Conservation (phyloP, 345 rosid genomes). For the Gynandropsis gynandra region DNA sequence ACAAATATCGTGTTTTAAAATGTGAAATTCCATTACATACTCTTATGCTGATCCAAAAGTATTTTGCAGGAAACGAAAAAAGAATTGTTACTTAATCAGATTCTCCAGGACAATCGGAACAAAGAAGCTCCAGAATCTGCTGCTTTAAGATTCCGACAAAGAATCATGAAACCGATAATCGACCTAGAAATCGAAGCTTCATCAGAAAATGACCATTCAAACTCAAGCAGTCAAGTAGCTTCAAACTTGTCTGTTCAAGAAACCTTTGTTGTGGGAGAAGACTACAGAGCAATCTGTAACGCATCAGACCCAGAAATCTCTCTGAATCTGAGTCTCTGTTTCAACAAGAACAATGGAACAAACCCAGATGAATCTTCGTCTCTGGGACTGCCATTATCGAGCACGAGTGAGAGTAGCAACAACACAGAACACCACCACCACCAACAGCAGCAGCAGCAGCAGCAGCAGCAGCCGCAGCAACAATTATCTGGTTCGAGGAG, state of each 20-base stretch:
- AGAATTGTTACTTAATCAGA: slow-evolving; percentile 17
- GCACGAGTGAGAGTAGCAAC: slow-evolving; percentile 59
- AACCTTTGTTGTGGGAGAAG: slow-evolving; percentile 22
- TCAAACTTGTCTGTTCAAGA: slow-evolving; percentile 43
- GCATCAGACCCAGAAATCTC: slow-evolving; percentile 29
- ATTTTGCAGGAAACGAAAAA: no score
- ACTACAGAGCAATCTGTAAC: slow-evolving; percentile 30
- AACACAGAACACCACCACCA: slow-evolving; percentile 43
- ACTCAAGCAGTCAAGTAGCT: slow-evolving; percentile 55
- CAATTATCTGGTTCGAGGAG: slow-evolving; percentile 33
- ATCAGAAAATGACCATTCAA: slow-evolving; percentile 43
- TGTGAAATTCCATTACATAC: no score
- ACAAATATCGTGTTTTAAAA: no score
- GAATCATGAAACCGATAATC: slow-evolving; percentile 42
- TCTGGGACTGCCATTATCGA: slow-evolving; percentile 40
- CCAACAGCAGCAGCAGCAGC: no score
- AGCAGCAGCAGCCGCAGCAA: no score
- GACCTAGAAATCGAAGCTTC: slow-evolving; percentile 53
- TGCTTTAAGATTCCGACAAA: neutral
- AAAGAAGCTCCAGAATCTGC: neutral
- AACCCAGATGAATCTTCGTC: slow-evolving; percentile 28
- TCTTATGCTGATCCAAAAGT: no score
- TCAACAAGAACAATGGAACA: slow-evolving; percentile 23
- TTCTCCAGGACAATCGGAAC: slow-evolving; percentile 6
- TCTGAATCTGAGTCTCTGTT: slow-evolving; percentile 53